These are phyloP conservation scores for Lichtheimia ornata DNA, from an alignment of 371 early-diverging fungal genomes.

Conservation along the genomic window DNA sequence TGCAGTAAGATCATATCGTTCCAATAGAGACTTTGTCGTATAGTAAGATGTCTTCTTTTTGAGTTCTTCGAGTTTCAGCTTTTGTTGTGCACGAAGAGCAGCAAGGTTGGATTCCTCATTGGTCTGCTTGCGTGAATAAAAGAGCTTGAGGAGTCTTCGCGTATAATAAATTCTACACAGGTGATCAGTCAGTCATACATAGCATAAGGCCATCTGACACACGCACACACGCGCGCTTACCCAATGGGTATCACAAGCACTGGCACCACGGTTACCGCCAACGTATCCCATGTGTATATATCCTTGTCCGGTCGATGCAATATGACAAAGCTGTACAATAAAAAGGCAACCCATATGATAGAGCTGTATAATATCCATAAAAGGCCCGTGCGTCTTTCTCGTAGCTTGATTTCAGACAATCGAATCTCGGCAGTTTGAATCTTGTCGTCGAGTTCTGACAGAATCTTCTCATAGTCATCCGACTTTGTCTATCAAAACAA, in stretches of 20 bases:
- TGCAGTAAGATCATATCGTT: slow-evolving; percentile 54
- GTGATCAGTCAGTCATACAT: background rate
- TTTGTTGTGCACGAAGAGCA: slow-evolving; percentile 58
- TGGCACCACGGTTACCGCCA: slow-evolving; percentile 18
- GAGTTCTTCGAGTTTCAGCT: slow-evolving; percentile 80
- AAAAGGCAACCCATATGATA: slow-evolving; percentile 66
- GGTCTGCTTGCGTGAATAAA: slow-evolving; percentile 61
- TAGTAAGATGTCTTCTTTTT: slow-evolving; percentile 90
- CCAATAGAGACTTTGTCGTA: slow-evolving; percentile 86
- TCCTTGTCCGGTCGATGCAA: slow-evolving; percentile 14
- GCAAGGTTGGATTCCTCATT: slow-evolving; percentile 58
- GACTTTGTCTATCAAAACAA: slow-evolving; percentile 28
- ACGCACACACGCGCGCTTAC: slow-evolving; percentile 34
- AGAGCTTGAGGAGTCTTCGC: slow-evolving; percentile 51
- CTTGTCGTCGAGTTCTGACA: slow-evolving; percentile 75
- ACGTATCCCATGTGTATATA: slow-evolving; percentile 6
- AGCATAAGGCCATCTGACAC: background rate
- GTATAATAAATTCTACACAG: slow-evolving; percentile 52
- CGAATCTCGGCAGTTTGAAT: slow-evolving; percentile 73
- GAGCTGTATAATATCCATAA: slow-evolving; percentile 75
- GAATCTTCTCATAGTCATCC: slow-evolving; percentile 77
- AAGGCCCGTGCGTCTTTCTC: slow-evolving; percentile 64
- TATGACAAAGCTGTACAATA: slow-evolving; percentile 41
- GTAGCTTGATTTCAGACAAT: slow-evolving; percentile 60
- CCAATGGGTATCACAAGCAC: slow-evolving; percentile 54